These are phyloP conservation scores for Tylopilus felleus DNA, from an alignment of 768 basidiomycete species.

Conservation along the genomic window DNA sequence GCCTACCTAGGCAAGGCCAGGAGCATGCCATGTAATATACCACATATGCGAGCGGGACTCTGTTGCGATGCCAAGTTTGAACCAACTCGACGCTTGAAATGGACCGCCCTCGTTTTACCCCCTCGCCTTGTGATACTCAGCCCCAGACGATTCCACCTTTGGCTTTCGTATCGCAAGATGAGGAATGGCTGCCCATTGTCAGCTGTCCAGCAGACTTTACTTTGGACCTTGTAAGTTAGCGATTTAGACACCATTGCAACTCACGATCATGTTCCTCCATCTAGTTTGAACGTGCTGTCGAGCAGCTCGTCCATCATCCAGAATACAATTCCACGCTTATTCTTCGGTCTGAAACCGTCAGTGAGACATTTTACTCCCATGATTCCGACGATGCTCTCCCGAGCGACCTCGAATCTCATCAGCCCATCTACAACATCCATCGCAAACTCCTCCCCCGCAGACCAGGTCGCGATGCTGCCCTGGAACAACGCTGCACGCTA, in stretches of 20 bases:
- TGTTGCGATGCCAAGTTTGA: neutral
- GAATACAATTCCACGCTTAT: constrained; percentile 93
- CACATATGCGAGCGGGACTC: constrained; percentile 14
- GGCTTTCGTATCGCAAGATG: constrained; percentile 1
- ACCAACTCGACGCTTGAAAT: neutral
- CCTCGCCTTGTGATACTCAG: constrained; percentile 16
- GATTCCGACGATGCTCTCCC: constrained; percentile 31
- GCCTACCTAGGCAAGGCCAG: neutral
- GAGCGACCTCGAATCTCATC: constrained; percentile 35
- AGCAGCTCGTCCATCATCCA: constrained; percentile 79
- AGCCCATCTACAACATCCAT: constrained; percentile 51
- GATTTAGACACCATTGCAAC: neutral
- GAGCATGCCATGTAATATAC: constrained; percentile 15
- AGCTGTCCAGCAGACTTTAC: constrained; percentile 43
- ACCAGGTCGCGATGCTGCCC: constrained; percentile 66
- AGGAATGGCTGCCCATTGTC: constrained; percentile 35
- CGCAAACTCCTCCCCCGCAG: constrained; percentile 73
- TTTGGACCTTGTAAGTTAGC: constrained; percentile 38
- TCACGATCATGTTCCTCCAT: neutral
- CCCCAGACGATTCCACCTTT: constrained; percentile 1
- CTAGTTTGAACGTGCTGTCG: constrained; percentile 72
- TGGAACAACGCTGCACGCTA: constrained; percentile 81
- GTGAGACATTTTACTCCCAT: constrained; percentile 32
- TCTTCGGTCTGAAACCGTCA: constrained; percentile 70
- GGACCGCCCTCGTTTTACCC: constrained; percentile 25